These are phyloP conservation scores for Backusella psychrophila DNA, from an alignment of 192 early-diverging fungal genomes.

Conservation along the genomic window DNA sequence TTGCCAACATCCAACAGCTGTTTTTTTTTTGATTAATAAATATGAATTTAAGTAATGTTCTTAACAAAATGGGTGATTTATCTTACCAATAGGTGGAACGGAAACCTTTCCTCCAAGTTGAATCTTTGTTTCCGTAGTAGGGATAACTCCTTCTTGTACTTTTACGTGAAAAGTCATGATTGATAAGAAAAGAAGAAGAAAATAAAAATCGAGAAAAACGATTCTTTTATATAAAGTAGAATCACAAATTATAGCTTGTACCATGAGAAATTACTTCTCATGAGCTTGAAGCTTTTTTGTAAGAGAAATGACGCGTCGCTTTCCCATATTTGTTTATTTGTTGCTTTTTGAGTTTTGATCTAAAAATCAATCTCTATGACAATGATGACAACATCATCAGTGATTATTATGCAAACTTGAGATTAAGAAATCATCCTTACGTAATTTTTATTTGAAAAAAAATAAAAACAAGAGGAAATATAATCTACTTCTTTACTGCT, in stretches of 20 bases:
- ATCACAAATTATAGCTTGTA: no score
- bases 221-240: not conserved
- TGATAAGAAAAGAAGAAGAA: not conserved
- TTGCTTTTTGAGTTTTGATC: not conserved
- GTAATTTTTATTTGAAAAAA: not conserved
- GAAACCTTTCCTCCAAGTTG: slow-evolving; percentile 26
- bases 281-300: not conserved
- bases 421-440: not conserved
- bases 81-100: slow-evolving; percentile 40
- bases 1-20: slow-evolving; percentile 45
- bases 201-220: not conserved
- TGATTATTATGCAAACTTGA: not conserved
- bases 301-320: not conserved
- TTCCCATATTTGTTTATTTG: not conserved
- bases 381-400: not conserved
- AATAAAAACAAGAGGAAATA: not conserved
- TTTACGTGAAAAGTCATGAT: slow-evolving; percentile 7
- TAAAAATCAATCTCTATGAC: not conserved
- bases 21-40: not conserved
- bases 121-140: slow-evolving; percentile 39
- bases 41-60: not conserved
- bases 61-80: not conserved
- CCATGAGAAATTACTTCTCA: not conserved
- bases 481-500: not conserved
- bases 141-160: slow-evolving; percentile 24